Conservation (phyloP, 768 basidiomycete genomes). For the Hericium coralloides region DNA sequence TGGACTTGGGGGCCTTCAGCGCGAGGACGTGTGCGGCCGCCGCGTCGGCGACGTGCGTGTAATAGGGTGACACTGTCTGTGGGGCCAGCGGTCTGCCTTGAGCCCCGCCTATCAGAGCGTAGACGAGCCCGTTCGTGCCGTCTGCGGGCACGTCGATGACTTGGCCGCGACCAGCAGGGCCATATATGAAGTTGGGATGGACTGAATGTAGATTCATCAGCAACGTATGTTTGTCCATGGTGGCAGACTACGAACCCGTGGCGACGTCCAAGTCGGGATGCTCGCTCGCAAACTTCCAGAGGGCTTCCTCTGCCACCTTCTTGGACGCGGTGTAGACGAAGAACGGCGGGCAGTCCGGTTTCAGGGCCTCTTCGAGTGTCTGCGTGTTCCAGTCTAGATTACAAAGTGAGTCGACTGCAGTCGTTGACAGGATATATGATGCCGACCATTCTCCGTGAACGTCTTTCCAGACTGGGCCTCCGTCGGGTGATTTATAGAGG, state of each 20-base stretch:
- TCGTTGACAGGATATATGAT: background rate
- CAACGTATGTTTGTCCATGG: background rate
- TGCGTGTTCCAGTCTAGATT: conserved; percentile 26
- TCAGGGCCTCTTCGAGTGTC: conserved; percentile 23
- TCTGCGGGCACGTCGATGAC: conserved; percentile 9
- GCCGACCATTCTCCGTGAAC: conserved; percentile 1
- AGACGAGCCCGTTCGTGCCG: conserved; percentile 19
- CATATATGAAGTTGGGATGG: conserved; percentile 22
- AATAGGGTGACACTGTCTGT: conserved; percentile 13
- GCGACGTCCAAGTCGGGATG: conserved; percentile 20
- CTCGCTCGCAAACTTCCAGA: conserved; percentile 17
- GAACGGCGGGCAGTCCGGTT: conserved; percentile 10
- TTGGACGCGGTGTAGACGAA: conserved; percentile 31
- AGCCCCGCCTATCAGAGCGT: conserved; percentile 16
- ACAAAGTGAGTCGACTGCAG: background rate
- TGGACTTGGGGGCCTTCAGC: conserved; percentile 6
- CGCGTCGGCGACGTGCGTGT: conserved; percentile 20
- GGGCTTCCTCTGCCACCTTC: conserved; percentile 19
- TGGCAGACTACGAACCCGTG: conserved; percentile 2
- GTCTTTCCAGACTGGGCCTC: background rate
- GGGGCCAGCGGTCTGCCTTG: conserved; percentile 6
- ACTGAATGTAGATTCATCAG: conserved; percentile 2
- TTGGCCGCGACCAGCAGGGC: conserved; percentile 14
- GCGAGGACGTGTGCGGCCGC: conserved; percentile 19
- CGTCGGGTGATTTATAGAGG: background rate